Evolutionary conservation across 345 rosid species (phyloP), one percentile per base, ranked within the genome.

Genomic region (Xanthoceras sorbifolium): DNA sequence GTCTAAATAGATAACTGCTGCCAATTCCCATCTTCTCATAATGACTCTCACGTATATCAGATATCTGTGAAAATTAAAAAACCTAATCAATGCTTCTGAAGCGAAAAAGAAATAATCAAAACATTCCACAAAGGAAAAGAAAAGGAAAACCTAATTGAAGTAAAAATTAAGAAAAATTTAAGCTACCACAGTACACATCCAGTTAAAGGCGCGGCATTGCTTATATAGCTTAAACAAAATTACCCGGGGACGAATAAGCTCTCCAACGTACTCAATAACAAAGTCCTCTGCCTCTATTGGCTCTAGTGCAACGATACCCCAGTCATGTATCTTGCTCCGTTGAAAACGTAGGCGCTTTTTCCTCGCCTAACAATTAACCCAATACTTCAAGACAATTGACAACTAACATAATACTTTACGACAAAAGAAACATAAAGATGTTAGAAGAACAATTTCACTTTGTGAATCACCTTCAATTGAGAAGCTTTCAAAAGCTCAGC

Each of bases 11-110:
- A 82, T 97, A 97, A 80, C 99, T 97, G 91, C 99, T 94, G 68
- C 98, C 99, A 78, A 97, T 97, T 82, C 98, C 99, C 93, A 89
- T 97, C 90, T 90, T 97, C 89, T 97, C 99, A n/a, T 97, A 97
- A 50, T 86, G 89, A 50, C 73, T 81, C 76, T 97, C 97, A 10
- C 99, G 98, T 78, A 97, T 94, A 82, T 97, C 98, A 80, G 99
- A 97, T 86, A 97, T 89, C 99, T 97, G 92, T 48, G 60, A 59
- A 63, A 78, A 70, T 77, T 55, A 64, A 40, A 59, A 84, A 29
- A 62, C 72, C 32, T 26, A 64, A 78, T 76, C 42, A 84, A 60
- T 68, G 44, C 57, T 59, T 31, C 23, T 66, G 6, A 78, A 31
- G 57, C 18, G 36, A 69, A 74, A 78, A 73, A 29, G 34, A 69